phyloP scores from a whole-genome alignment of 2,329 filamentous ascomycete species.

The Fusarium piperis region DNA sequence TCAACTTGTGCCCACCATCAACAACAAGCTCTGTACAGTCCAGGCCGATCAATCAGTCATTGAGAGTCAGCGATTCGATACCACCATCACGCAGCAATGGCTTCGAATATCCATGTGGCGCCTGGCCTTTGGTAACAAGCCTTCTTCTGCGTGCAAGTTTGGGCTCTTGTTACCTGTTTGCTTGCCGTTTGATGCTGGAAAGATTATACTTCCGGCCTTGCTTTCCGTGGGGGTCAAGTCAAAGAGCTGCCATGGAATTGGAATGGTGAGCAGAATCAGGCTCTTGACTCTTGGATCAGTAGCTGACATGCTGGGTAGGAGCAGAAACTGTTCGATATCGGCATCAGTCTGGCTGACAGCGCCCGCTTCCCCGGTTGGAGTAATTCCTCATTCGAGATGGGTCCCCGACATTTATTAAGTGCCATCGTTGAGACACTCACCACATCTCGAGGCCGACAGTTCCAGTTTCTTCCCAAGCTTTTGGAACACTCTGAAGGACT shows the following conservation, averaged over 20 bases:
- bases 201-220: slow-evolving; percentile 41
- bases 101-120: slow-evolving; percentile 46
- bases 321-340: slow-evolving; percentile 48
- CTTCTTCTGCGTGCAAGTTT: slow-evolving; percentile 29
- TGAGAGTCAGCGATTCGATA: slow-evolving; percentile 47
- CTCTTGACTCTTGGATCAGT: fast-evolving
- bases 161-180: slow-evolving; percentile 29
- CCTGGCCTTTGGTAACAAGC: slow-evolving; percentile 42
- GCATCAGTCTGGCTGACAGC: slow-evolving; percentile 44
- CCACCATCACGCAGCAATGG: slow-evolving; percentile 48
- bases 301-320: slow-evolving; percentile 27
- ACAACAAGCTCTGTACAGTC: slow-evolving; percentile 41
- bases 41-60: slow-evolving; percentile 43
- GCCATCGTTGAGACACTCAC: slow-evolving; percentile 41
- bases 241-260: slow-evolving; percentile 47
- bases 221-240: slow-evolving; percentile 39
- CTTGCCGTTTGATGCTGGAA: slow-evolving; percentile 46
- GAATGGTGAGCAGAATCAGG: slow-evolving; percentile 35
- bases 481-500: slow-evolving; percentile 38
- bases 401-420: slow-evolving; percentile 42
- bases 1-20: slow-evolving; percentile 38
- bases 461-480: slow-evolving; percentile 42
- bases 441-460: slow-evolving; percentile 40
- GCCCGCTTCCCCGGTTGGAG: slow-evolving; percentile 32
- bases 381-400: slow-evolving; percentile 38